Conservation (phyloP, 345 rosid genomes). For the Aquilaria sinensis region DNA sequence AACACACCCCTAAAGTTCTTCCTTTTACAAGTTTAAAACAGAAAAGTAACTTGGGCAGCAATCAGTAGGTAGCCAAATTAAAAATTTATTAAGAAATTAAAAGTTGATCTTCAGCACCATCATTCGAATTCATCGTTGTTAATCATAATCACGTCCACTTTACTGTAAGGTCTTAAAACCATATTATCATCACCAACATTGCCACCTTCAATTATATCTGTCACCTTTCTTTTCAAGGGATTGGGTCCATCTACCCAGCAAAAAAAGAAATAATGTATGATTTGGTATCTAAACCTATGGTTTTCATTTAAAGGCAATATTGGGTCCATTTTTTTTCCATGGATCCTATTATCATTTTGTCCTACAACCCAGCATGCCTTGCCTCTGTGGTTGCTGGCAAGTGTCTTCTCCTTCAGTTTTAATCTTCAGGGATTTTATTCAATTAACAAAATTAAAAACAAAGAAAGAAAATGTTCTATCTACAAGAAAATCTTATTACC, state of each 20-base stretch:
- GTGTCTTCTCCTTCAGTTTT: slow-evolving; percentile 20
- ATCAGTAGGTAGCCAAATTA: too few species aligned
- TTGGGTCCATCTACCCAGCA: slow-evolving; percentile 18
- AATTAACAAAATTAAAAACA: slow-evolving; percentile 8
- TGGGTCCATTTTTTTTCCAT: slow-evolving; percentile 15
- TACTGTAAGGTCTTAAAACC: slow-evolving; percentile 14
- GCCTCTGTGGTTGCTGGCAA: slow-evolving; percentile 30
- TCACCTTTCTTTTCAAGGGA: slow-evolving; percentile 22
- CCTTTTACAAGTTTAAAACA: too few species aligned
- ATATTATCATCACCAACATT: slow-evolving; percentile 14
- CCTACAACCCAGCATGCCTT: slow-evolving; percentile 6
- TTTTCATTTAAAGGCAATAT: slow-evolving; percentile 44
- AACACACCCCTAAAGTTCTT: too few species aligned
- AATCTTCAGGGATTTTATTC: slow-evolving; percentile 9
- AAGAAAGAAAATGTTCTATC: slow-evolving; percentile 15
- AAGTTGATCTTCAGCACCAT: slow-evolving; percentile 24
- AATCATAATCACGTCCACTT: slow-evolving; percentile 23
- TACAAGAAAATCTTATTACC: slow-evolving; percentile 10
- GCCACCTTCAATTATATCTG: slow-evolving; percentile 30
- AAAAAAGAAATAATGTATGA: slow-evolving; percentile 21
- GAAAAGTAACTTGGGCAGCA: too few species aligned
- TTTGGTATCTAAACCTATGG: slow-evolving; percentile 23
- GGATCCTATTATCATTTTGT: slow-evolving; percentile 22
- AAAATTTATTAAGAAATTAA: slow-evolving; percentile 11
- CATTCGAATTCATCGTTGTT: slow-evolving; percentile 7